Evolutionary conservation across 768 basidiomycete species (phyloP), one percentile per base, ranked within the genome.

Genomic region (Tylopilus intermedius): DNA sequence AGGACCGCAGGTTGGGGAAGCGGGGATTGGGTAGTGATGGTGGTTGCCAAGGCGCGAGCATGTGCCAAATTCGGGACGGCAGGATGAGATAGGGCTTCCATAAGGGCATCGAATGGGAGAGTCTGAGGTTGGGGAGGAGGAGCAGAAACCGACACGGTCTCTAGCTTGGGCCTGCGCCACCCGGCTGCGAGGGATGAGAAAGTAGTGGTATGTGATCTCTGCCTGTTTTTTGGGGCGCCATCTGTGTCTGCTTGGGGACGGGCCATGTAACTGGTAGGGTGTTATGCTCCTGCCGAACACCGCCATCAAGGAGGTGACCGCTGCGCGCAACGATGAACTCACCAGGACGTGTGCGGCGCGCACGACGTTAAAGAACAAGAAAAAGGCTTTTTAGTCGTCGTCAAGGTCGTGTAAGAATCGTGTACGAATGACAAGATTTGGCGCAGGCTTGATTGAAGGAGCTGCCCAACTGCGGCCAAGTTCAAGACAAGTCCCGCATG

Each of bases 61-160:
- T 84, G 77, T 11, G 67, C 58, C 5, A 88, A 69, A 56, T 84
- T 87, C 4, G 89, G 88, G 8, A 88, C 86, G 6, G 76, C 73
- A 35, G 78, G 79, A 10, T 78, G 74, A 6, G 76, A 72, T 38
- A 79, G 63, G 15, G 68, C 68, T 45, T 74, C 71, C n/a, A 79
- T 66, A 38, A 79, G 69, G 21, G 62, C 71, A 35, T 86, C 86
- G 39, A 75, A 67, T 11, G 75, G 47, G 35, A 61, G 55, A 13
- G 57, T 14, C 35, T 56, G 52, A 33, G 55, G 54, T 15, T 74
- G 65, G 26, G 70, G 61, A 13, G 67, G 67, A 13, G 67, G 47
- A 30, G 37, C 43, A 8, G 70, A 51, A 27, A 55, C 62, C 7
- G 65, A 57, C 27, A 69, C 60, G 14, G 69, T 65, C 55, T 71